Evolutionary conservation across 352 stramenopile species (phyloP).

Genomic region (Bremia lactucae): DNA sequence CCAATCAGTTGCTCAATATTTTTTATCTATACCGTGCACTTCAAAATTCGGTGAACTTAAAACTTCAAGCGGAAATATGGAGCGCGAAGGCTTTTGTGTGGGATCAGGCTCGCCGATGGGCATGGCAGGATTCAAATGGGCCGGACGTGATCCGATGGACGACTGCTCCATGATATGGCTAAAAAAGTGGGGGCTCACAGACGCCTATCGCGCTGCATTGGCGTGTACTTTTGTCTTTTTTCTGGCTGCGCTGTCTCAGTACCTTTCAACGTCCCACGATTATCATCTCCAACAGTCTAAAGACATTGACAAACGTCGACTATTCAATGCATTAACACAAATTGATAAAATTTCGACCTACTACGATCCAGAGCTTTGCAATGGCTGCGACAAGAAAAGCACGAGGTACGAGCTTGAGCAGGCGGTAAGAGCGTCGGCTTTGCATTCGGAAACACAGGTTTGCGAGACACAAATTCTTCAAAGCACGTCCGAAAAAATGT

Average conservation of each 20-base stretch:
- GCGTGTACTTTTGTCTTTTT: constrained; percentile 41
- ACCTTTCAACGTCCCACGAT: constrained; percentile 32
- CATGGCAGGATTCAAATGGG: constrained; percentile 40
- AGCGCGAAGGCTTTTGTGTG: too few relatives aligned
- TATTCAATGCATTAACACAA: neutral
- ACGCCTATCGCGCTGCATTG: constrained; percentile 21
- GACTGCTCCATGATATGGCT: constrained; percentile 68
- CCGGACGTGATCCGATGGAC: constrained; percentile 23
- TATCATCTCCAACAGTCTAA: constrained; percentile 41
- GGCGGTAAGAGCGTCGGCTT: constrained; percentile 2
- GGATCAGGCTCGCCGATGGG: constrained; percentile 57
- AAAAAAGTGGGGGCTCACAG: constrained; percentile 45
- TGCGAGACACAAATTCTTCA: constrained; percentile 9
- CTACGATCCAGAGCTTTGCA: constrained; percentile 28
- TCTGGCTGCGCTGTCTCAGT: constrained; percentile 48
- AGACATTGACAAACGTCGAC: constrained; percentile 20
- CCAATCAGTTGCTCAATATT: too few relatives aligned
- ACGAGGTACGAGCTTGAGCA: constrained; percentile 6
- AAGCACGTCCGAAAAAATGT: constrained; percentile 2
- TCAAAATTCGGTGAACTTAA: too few relatives aligned
- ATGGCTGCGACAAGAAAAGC: constrained; percentile 2
- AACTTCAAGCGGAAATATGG: too few relatives aligned
- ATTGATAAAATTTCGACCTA: constrained; percentile 1
- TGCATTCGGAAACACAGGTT: constrained; percentile 9
- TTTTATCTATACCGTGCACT: too few relatives aligned